Evolutionary conservation across 768 basidiomycete genomes (phyloP).

Genomic region (Mycena capillaripes): DNA sequence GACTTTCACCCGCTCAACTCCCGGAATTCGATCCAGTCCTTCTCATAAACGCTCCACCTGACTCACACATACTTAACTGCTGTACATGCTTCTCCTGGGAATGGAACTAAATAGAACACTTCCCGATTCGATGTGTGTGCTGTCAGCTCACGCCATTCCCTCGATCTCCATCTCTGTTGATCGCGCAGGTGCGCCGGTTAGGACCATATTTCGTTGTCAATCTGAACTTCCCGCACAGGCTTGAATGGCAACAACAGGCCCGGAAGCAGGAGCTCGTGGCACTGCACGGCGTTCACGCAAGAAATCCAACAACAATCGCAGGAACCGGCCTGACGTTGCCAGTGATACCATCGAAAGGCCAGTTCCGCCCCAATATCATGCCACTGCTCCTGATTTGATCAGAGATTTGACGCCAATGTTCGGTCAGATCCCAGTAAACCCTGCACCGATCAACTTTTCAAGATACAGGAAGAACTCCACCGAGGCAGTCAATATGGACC

Average conservation of each 20-base stretch:
- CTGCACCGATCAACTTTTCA: not conserved
- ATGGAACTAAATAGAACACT: conserved; percentile 12
- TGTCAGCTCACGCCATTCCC: not conserved
- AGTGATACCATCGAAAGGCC: not conserved
- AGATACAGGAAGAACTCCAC: conserved; percentile 18
- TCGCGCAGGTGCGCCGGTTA: too few relatives aligned
- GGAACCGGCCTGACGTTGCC: not conserved
- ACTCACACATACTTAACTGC: not conserved
- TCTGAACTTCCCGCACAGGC: not conserved
- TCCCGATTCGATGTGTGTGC: conserved; percentile 3
- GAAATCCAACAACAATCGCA: conserved; percentile 3
- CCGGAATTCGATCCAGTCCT: not conserved
- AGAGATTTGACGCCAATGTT: not conserved
- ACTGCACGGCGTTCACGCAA: not conserved
- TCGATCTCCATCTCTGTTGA: not conserved
- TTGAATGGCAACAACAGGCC: not conserved
- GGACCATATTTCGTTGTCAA: too few relatives aligned
- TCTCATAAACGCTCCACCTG: conserved; percentile 1
- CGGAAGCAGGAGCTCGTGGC: not conserved
- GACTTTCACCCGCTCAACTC: not conserved
- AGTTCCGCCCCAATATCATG: not conserved
- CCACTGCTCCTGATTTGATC: not conserved
- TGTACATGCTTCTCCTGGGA: conserved; percentile 12
- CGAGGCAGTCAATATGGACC: conserved; percentile 11
- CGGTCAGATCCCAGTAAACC: conserved; percentile 8